Percentiles rank a stretch among this genome's conserved stretches.
phyloP scores from a whole-genome alignment of 495 filamentous ascomycete species.

The Diplogelasinospora grovesii region DNA sequence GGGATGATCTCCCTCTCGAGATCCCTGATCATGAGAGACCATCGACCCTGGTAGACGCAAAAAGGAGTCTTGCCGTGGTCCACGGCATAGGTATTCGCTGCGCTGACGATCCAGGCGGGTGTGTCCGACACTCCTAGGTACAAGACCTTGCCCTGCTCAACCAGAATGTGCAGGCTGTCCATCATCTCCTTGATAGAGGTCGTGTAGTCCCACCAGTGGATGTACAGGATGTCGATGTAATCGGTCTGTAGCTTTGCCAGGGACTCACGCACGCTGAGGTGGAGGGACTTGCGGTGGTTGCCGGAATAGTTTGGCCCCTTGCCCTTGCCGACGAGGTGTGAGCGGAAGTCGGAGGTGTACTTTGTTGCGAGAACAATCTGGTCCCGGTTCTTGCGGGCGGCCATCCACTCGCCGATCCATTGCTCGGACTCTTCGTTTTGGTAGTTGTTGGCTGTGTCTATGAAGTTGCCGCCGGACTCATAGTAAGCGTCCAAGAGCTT shows the following conservation, averaged over 20 bases:
- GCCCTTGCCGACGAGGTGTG: slow-evolving; percentile 13
- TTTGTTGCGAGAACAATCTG: slow-evolving; percentile 61
- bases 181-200: slow-evolving; percentile 57
- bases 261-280: slow-evolving; percentile 47
- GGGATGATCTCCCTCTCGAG: slow-evolving; percentile 53
- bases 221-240: slow-evolving; percentile 58
- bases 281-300: slow-evolving; percentile 48
- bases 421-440: slow-evolving; percentile 53
- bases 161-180: slow-evolving; percentile 51
- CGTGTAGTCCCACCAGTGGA: slow-evolving; percentile 58
- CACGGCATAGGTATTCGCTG: slow-evolving; percentile 54
- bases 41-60: slow-evolving; percentile 58
- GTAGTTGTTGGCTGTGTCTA: slow-evolving; percentile 62
- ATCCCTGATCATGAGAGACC: slow-evolving; percentile 49
- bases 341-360: slow-evolving; percentile 33
- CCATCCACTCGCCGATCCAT: slow-evolving; percentile 66
- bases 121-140: slow-evolving; percentile 59
- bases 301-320: slow-evolving; percentile 44
- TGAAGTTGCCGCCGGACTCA: slow-evolving; percentile 58
- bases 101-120: slow-evolving; percentile 57
- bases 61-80: slow-evolving; percentile 57
- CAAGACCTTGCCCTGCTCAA: slow-evolving; percentile 52
- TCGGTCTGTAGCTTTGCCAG: slow-evolving; percentile 57
- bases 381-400: slow-evolving; percentile 43
- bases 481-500: slow-evolving; percentile 53